Evolutionary conservation across 148 eudicot species (phyloP), one percentile per base, ranked within the genome.

Genomic region (Silene conica): DNA sequence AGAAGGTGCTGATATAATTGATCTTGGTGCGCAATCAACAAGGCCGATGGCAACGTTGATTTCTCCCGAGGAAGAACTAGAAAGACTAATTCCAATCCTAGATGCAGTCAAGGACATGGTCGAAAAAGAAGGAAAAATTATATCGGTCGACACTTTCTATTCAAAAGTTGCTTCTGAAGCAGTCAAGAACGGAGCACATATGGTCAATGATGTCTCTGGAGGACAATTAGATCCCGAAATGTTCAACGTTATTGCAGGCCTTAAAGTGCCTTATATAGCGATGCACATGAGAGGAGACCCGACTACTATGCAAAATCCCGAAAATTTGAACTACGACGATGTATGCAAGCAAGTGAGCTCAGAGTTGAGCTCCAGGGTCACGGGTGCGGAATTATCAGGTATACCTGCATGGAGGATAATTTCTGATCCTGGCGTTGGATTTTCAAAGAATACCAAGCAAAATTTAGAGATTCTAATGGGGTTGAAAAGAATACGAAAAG

Each of bases 221-320:
- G 99, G 99, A 63, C 71, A 48, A 18, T 69, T 92, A 73, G 99
- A 95, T 76, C 48, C 89, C 3, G 74, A 83, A 28, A 95, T 95
- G 97, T 73, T 82, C 20, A 80, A 73, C 38, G 86, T 85, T 15
- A 80, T 95, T 69, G 86, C 94, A 18, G 79, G 70, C 16, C 92
- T 92, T 52, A 66, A 80, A 57, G 90, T 92, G 19, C 97, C 97
- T 7, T 95, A 95, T 48, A 50, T 90, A 58, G 83, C 83, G n/a
- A 92, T 95, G 98, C 98, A 95, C 80, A 95, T 95, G 98, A 87
- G 98, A 79, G 98, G 98, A 31, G 89, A 95, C 67, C 98, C 97
- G 9, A 75, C 76, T 26, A 86, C 97, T 16, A 95, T 95, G 99
- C 99, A 92, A 76, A 90, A 73, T 57, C 72, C 73, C 1, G 87